Evolutionary conservation across 2,329 filamentous ascomycete species (phyloP).

Genomic region (Colletotrichum camelliae): DNA sequence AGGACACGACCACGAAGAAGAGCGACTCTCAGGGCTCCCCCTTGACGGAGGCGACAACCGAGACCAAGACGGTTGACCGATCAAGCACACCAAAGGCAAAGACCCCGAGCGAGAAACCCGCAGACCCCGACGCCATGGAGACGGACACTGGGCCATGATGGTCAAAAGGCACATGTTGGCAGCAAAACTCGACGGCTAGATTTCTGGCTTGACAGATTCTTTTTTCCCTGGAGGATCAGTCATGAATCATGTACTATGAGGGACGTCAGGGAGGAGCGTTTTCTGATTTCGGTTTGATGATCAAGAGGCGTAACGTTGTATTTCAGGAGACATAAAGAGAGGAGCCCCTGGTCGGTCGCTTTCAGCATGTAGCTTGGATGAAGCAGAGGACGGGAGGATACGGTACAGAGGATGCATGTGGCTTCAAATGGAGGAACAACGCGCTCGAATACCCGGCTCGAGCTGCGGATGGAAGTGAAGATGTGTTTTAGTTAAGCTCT

Average conservation of each 20-base stretch:
- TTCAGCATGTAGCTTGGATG: constrained; percentile 23
- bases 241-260: constrained; percentile 23
- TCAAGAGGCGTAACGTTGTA: constrained; percentile 19
- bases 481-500: constrained; percentile 4
- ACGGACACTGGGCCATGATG: constrained; percentile 32
- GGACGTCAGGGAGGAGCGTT: constrained; percentile 21
- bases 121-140: constrained; percentile 25
- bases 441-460: not conserved
- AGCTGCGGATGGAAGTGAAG: not conserved
- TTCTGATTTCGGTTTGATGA: constrained; percentile 19
- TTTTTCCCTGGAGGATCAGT: not conserved
- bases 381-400: not conserved
- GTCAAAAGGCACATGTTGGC: not conserved
- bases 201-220: not conserved
- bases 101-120: constrained; percentile 23
- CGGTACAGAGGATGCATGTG: not conserved
- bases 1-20: constrained; percentile 46
- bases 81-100: constrained; percentile 29
- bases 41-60: constrained; percentile 39
- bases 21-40: constrained; percentile 41
- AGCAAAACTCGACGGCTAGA: not conserved
- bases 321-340: constrained; percentile 23
- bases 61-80: constrained; percentile 36
- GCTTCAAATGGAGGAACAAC: not conserved
- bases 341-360: constrained; percentile 21